Conservation (phyloP, 805 yeast species). For the Barnettozyma salicaria region DNA sequence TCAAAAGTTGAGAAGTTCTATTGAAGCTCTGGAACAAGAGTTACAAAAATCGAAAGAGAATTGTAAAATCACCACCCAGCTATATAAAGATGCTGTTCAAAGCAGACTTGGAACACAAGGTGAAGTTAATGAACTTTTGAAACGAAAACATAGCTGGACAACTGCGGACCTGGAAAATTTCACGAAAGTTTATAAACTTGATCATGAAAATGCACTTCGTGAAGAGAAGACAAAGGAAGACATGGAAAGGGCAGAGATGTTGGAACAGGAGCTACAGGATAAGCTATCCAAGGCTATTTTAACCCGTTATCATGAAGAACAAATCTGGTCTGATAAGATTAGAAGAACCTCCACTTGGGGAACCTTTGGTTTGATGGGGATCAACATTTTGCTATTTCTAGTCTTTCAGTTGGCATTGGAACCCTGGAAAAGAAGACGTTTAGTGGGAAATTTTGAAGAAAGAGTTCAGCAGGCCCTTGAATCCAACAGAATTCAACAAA, state of each 20-base stretch:
- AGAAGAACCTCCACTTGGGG: slow-evolving; percentile 96
- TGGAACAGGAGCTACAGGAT: slow-evolving; percentile 64
- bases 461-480: slow-evolving; percentile 57
- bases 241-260: slow-evolving; percentile 49
- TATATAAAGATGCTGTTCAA: slow-evolving; percentile 56
- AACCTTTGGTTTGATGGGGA: slow-evolving; percentile 82
- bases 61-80: slow-evolving; percentile 43
- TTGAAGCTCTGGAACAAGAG: slow-evolving; percentile 48
- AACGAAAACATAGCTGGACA: slow-evolving; percentile 80
- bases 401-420: slow-evolving; percentile 84
- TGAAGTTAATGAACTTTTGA: slow-evolving; percentile 80
- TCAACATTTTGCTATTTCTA: slow-evolving; percentile 71
- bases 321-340: slow-evolving; percentile 96
- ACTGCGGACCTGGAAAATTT: slow-evolving; percentile 76
- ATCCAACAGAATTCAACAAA: slow-evolving; percentile 28
- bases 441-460: slow-evolving; percentile 78
- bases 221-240: slow-evolving; percentile 46
- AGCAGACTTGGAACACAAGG: slow-evolving; percentile 66
- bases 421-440: slow-evolving; percentile 84
- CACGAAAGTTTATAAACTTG: slow-evolving; percentile 73
- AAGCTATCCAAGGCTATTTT: slow-evolving; percentile 70
- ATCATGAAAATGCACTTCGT: slow-evolving; percentile 61
- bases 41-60: slow-evolving; percentile 42
- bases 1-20: slow-evolving; percentile 59
- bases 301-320: slow-evolving; percentile 92